Conservation (phyloP, 805 yeast species). For the Saturnispora ahearnii region DNA sequence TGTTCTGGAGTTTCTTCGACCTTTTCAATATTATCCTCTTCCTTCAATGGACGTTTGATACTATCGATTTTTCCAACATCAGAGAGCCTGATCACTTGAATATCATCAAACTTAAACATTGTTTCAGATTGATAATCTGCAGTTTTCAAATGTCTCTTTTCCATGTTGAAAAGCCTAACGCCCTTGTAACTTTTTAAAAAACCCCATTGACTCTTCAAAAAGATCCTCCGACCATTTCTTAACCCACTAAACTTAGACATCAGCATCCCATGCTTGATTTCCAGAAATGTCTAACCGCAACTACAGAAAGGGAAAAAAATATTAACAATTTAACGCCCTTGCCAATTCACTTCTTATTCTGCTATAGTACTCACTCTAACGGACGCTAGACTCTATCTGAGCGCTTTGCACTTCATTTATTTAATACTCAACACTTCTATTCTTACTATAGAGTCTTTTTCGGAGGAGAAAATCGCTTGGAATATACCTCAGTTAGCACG, state of each 20-base stretch:
- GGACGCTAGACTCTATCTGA: not conserved
- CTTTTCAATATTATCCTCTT: not conserved
- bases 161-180: not conserved
- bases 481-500: not conserved
- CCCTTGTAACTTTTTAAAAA: not conserved
- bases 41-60: not conserved
- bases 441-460: not conserved
- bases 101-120: constrained; percentile 1
- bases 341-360: not conserved
- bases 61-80: too few species aligned
- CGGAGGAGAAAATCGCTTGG: not conserved
- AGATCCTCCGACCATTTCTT: not conserved
- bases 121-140: not conserved
- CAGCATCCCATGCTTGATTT: not conserved
- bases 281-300: not conserved
- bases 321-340: not conserved
- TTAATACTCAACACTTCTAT: not conserved
- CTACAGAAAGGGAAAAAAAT: not conserved
- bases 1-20: not conserved
- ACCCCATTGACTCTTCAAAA: not conserved
- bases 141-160: not conserved
- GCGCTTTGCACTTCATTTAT: not conserved
- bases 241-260: not conserved
- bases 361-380: not conserved
- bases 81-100: not conserved